Evolutionary conservation across 495 filamentous ascomycete genomes (phyloP), one percentile per base, ranked within the genome.

Genomic region (Penicillium bialowiezense): DNA sequence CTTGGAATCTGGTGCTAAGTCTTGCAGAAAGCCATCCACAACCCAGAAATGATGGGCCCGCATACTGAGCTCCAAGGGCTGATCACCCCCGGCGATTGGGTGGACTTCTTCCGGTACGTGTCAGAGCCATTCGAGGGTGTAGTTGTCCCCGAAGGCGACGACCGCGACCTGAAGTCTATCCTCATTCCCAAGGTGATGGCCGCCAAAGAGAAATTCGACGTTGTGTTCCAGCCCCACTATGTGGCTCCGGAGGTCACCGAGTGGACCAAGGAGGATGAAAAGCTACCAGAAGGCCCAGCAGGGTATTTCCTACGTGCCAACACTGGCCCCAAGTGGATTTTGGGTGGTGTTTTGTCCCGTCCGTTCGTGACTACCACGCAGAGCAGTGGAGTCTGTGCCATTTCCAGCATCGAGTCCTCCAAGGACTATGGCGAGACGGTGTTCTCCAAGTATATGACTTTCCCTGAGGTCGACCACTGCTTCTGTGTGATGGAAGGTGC

Each of bases 81-180:
- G 7, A 68, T 76, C 26, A 72, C 70, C 3, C 74, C 74, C n/a
- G 73, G 74, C n/a, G 74, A 73, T 55, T 78, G 72, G 74, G 68
- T 74, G 10, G 74, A 78, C 42, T 75, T 77, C 59, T 77, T 77
- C 64, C 71, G 74, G 35, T 64, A 75, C 49, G 65, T 77, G 35
- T 70, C 69, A 20, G 74, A 77, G 55, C 65, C 71, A 17, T 78
- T 70, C 46, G 65, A 65, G n/a, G 70, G 78, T 15, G 51, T 79
- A 42, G 61, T 80, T 24, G 72, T 75, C 29, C 77, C 79, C 9
- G 72, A 74, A 35, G 56, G 43, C 40, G 74, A 77, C 44, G 47
- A 69, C 26, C 67, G 74, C 8, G 71, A 71, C 52, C 54, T 68
- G 14, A 71, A 70, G 39, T 59, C 66, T 8, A 48, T 68, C 5